Evolutionary conservation across 345 rosid species (phyloP).

Genomic region (Luvunga scandens): DNA sequence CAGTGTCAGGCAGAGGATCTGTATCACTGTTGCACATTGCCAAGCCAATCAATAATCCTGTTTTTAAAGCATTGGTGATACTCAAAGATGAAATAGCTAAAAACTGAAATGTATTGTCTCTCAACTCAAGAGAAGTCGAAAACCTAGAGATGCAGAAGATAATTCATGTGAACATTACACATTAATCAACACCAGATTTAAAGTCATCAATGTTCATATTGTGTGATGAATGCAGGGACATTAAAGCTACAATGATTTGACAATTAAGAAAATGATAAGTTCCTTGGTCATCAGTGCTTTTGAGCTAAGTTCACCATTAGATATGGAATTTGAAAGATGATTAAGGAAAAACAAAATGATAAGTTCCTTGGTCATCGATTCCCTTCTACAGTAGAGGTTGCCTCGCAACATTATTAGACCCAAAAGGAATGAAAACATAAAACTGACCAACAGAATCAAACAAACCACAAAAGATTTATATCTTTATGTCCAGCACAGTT

Average conservation of each 20-base stretch:
- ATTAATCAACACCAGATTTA: neutral
- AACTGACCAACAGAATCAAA: neutral
- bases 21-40: slow-evolving; percentile 50
- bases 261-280: neutral
- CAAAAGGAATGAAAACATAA: neutral
- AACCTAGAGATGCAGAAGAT: neutral
- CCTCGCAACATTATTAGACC: neutral
- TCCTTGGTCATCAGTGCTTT: neutral
- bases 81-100: slow-evolving; percentile 10
- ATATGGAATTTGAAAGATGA: neutral
- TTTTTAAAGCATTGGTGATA: neutral
- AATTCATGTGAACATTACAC: neutral
- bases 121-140: neutral
- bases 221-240: neutral
- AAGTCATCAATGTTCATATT: neutral
- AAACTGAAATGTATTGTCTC: neutral
- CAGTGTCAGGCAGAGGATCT: slow-evolving; percentile 86
- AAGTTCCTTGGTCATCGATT: neutral
- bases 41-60: slow-evolving; percentile 22
- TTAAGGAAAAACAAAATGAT: neutral
- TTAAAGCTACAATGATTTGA: neutral
- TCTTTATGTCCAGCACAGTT: neutral
- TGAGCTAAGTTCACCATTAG: neutral
- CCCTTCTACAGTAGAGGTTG: no score
- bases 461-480: neutral